Evolutionary conservation across 192 early-diverging fungal species (phyloP).

Genomic region (Anaeromyces robustus): DNA sequence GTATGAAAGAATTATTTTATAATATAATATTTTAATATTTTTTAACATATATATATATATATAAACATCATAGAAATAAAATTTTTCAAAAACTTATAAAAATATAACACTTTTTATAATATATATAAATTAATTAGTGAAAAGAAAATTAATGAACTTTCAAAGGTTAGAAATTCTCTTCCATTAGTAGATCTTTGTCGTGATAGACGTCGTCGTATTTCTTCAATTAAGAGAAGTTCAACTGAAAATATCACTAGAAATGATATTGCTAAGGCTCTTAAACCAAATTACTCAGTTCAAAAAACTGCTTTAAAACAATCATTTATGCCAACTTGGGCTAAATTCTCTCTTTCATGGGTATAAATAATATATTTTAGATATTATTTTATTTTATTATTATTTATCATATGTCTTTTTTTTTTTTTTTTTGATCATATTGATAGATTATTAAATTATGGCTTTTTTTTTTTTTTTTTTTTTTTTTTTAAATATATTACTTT

Average conservation of each 20-base stretch:
- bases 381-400: too few relatives aligned
- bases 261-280: neutral
- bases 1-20: neutral
- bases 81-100: too few relatives aligned
- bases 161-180: neutral
- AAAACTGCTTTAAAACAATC: constrained; percentile 1
- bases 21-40: too few relatives aligned
- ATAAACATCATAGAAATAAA: too few relatives aligned
- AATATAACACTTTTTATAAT: too few relatives aligned
- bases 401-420: too few relatives aligned
- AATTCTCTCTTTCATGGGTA: constrained; percentile 14
- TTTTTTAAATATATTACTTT: too few relatives aligned
- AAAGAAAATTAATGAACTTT: neutral
- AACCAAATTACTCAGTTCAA: constrained; percentile 1
- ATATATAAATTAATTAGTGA: neutral
- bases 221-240: constrained; percentile 4
- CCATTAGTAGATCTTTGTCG: constrained; percentile 18
- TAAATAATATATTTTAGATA: neutral
- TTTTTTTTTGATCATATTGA: too few relatives aligned
- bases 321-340: constrained; percentile 13
- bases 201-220: constrained; percentile 18
- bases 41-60: too few relatives aligned
- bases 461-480: too few relatives aligned
- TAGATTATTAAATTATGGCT: too few relatives aligned
- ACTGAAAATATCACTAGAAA: neutral